Conservation (phyloP, 2,329 filamentous ascomycete species). For the Dendryphion nanum region DNA sequence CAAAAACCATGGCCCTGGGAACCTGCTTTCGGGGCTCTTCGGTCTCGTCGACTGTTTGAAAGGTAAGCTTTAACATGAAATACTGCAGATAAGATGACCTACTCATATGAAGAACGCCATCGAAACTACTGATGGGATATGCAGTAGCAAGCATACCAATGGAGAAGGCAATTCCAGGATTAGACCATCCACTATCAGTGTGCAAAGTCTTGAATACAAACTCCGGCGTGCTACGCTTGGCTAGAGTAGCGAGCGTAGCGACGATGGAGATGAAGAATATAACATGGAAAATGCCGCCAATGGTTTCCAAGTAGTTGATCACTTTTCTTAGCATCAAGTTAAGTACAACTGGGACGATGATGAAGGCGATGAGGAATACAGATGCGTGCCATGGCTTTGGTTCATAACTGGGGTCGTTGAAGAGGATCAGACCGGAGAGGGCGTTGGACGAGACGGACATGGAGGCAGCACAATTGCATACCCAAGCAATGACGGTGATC, state of each 20-base stretch:
- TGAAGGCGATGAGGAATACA: constrained; percentile 43
- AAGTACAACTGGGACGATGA: constrained; percentile 16
- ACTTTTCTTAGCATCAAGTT: constrained; percentile 29
- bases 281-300: constrained; percentile 45
- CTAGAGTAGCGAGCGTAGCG: constrained; percentile 36
- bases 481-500: background rate
- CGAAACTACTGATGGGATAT: constrained; percentile 36
- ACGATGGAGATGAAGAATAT: constrained; percentile 47
- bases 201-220: constrained; percentile 45
- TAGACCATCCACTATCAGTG: constrained; percentile 40
- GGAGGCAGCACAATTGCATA: background rate
- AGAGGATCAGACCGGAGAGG: background rate
- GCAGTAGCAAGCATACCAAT: constrained; percentile 30
- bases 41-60: constrained; percentile 46
- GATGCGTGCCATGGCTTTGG: constrained; percentile 45
- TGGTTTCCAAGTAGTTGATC: constrained; percentile 44
- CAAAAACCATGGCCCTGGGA: constrained; percentile 42
- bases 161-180: constrained; percentile 38
- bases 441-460: background rate
- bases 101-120: constrained; percentile 42
- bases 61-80: constrained; percentile 14
- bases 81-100: background rate
- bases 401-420: background rate
- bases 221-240: constrained; percentile 36
- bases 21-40: constrained; percentile 42